Conservation (phyloP, 352 stramenopile genomes). For the Sclerospora graminicola region DNA sequence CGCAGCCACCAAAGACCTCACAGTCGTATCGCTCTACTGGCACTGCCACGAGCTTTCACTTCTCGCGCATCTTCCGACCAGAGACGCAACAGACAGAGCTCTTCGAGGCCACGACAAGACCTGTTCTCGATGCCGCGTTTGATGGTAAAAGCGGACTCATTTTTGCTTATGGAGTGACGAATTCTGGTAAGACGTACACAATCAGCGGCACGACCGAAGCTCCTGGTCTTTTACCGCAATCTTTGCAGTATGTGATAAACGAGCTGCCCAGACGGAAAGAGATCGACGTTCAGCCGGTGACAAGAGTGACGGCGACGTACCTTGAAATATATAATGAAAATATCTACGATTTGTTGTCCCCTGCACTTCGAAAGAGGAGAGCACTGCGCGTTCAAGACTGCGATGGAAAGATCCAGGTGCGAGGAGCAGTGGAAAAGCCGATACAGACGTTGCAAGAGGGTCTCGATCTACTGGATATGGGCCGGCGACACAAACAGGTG, state of each 20-base stretch:
- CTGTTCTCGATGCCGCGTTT: constrained; percentile 87
- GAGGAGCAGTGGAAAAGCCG: constrained; percentile 54
- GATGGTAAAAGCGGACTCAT: constrained; percentile 84
- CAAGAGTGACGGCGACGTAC: constrained; percentile 84
- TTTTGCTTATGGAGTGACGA: constrained; percentile 98
- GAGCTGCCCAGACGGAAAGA: constrained; percentile 45
- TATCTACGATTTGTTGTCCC: constrained; percentile 91
- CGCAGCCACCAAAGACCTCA: constrained; percentile 61
- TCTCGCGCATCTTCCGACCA: constrained; percentile 75
- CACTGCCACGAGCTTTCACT: constrained; percentile 69
- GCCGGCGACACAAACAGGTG: constrained; percentile 62
- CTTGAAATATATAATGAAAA: constrained; percentile 99
- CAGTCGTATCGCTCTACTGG: constrained; percentile 67
- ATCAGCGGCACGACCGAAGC: constrained; percentile 85
- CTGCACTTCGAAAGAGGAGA: constrained; percentile 40
- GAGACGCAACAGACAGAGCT: constrained; percentile 82
- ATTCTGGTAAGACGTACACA: constrained; percentile 98
- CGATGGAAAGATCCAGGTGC: constrained; percentile 84
- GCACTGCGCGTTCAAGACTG: constrained; percentile 71
- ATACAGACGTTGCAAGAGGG: constrained; percentile 63
- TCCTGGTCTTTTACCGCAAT: constrained; percentile 76
- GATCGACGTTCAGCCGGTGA: constrained; percentile 26
- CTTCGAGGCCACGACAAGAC: constrained; percentile 85
- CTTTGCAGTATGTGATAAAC: constrained; percentile 60
- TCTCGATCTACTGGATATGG: constrained; percentile 56